phyloP scores from a whole-genome alignment of 305 asterid species.

The Stenogyne calaminthoides region DNA sequence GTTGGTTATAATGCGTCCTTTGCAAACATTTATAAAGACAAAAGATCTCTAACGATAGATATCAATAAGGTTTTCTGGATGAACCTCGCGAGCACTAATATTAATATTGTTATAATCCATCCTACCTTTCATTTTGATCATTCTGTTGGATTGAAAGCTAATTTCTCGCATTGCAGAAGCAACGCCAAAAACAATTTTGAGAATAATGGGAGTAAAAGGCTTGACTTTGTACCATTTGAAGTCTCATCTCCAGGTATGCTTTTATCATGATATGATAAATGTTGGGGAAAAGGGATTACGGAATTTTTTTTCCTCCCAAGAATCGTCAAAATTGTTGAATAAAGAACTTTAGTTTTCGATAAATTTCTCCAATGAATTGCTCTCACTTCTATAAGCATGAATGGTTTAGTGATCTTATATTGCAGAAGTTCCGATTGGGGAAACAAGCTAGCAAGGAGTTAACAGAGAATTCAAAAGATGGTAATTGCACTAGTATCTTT shows the following conservation, averaged over 20 bases:
- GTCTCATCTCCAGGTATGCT: conserved; percentile 91
- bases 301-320: too few relatives aligned
- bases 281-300: too few relatives aligned
- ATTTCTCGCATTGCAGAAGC: conserved; percentile 63
- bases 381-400: not conserved
- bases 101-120: not conserved
- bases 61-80: not conserved
- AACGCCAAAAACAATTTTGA: conserved; percentile 87
- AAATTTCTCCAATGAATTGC: not conserved
- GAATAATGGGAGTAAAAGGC: conserved; percentile 98
- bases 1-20: not conserved
- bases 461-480: conserved; percentile 59
- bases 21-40: not conserved
- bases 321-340: not conserved
- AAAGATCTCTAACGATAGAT: not conserved
- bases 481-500: conserved; percentile 26
- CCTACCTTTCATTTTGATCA: not conserved
- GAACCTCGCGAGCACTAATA: not conserved
- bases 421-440: conserved; percentile 72
- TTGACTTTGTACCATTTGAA: conserved; percentile 93
- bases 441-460: conserved; percentile 56
- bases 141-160: conserved; percentile 14
- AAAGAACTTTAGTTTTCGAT: not conserved
- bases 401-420: conserved; percentile 6
- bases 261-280: not conserved